phyloP scores from a whole-genome alignment of 2,329 filamentous ascomycete genomes.

The Cadophora luteo-olivacea region DNA sequence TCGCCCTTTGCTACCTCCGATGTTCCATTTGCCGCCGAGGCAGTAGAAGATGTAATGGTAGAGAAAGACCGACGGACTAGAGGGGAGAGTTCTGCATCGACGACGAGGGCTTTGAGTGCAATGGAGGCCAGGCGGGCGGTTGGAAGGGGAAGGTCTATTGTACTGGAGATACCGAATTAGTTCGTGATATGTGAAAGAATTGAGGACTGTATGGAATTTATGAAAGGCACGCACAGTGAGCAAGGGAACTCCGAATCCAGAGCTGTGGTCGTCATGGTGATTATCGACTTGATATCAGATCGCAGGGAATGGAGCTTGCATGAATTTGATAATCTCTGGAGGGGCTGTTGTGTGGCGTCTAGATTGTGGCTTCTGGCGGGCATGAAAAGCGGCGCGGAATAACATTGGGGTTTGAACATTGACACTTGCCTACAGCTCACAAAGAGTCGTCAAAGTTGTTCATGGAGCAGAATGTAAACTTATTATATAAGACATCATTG shows the following conservation, averaged over 20 bases:
- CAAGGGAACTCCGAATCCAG: conserved; percentile 63
- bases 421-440: background rate
- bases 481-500: too few relatives aligned
- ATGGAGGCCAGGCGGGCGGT: conserved; percentile 77
- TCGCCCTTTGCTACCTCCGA: conserved; percentile 32
- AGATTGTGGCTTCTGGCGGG: background rate
- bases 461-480: too few relatives aligned
- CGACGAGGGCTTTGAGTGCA: conserved; percentile 76
- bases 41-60: conserved; percentile 50
- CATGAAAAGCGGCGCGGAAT: background rate
- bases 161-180: conserved; percentile 28
- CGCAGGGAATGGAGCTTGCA: conserved; percentile 19
- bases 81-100: conserved; percentile 89
- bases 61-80: conserved; percentile 77
- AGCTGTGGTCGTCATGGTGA: conserved; percentile 31
- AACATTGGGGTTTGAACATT: background rate
- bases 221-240: conserved; percentile 58
- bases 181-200: conserved; percentile 18
- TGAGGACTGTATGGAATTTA: background rate
- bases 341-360: conserved; percentile 4
- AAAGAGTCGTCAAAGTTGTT: background rate
- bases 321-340: conserved; percentile 30
- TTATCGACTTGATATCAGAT: conserved; percentile 17
- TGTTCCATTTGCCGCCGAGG: conserved; percentile 23
- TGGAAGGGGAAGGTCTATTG: conserved; percentile 69